A percentile compares a stretch with the other conserved stretches of the same genome.
Evolutionary conservation across 495 filamentous ascomycete genomes (phyloP).

Genomic region (Usnea hakonensis): DNA sequence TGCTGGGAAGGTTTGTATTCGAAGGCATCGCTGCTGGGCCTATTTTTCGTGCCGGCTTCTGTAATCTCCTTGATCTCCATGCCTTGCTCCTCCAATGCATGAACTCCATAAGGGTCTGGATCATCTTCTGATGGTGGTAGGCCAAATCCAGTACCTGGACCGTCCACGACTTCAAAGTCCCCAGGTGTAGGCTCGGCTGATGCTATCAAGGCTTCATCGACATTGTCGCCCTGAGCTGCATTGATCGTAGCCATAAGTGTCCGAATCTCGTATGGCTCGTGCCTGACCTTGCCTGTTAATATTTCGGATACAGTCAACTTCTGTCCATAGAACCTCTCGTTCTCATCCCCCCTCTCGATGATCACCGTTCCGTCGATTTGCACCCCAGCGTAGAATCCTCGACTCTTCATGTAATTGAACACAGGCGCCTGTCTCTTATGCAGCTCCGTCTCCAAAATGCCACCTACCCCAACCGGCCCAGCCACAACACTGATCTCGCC

Average conservation of each 20-base stretch:
- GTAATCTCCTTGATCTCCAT: constrained; percentile 57
- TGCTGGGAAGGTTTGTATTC: constrained; percentile 68
- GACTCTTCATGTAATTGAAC: constrained; percentile 82
- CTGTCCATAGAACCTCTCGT: constrained; percentile 76
- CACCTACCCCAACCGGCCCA: constrained; percentile 71
- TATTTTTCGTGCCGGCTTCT: constrained; percentile 65
- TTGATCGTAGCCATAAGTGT: constrained; percentile 73
- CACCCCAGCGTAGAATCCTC: constrained; percentile 74
- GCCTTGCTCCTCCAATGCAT: constrained; percentile 74
- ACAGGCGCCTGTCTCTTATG: constrained; percentile 65
- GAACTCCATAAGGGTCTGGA: constrained; percentile 83
- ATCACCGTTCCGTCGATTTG: constrained; percentile 78
- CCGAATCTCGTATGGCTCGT: constrained; percentile 55
- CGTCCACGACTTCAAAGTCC: constrained; percentile 54
- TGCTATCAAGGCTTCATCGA: constrained; percentile 51
- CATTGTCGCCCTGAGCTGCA: constrained; percentile 74
- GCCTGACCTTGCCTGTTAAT: constrained; percentile 65
- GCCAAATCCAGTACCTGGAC: constrained; percentile 51
- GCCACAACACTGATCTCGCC: constrained; percentile 68
- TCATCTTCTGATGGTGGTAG: constrained; percentile 65
- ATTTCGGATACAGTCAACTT: constrained; percentile 71
- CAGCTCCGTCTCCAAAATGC: constrained; percentile 64
- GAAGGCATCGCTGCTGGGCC: constrained; percentile 67
- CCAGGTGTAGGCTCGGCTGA: constrained; percentile 60
- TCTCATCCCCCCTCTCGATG: constrained; percentile 80